Conservation (phyloP, 129 eudicot species). For the Helianthus annuus region DNA sequence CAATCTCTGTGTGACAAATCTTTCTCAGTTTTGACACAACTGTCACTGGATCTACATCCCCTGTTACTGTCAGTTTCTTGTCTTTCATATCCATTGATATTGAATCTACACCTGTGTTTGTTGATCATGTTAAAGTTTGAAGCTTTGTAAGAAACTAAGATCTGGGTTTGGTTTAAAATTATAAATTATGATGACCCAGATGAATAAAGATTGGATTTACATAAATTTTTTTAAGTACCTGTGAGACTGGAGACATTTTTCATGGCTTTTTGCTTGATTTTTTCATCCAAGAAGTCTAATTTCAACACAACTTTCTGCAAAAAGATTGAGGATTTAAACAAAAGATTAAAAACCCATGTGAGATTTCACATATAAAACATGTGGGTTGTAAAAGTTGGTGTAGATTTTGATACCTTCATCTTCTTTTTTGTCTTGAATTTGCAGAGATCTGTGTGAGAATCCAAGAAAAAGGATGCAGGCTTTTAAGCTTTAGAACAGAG, state of each 20-base stretch:
- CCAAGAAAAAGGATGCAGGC: slow-evolving; percentile 20
- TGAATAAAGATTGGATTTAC: background rate
- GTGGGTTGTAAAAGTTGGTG: background rate
- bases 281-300: slow-evolving; percentile 68
- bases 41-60: slow-evolving; percentile 72
- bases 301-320: slow-evolving; percentile 81
- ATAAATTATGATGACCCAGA: background rate
- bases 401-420: slow-evolving; percentile 32
- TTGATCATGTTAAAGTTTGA: slow-evolving; percentile 2
- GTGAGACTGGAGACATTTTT: slow-evolving; percentile 68
- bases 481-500: slow-evolving; percentile 9
- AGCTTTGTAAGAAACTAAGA: slow-evolving; percentile 7
- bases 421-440: slow-evolving; percentile 4
- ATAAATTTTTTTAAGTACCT: slow-evolving; percentile 36
- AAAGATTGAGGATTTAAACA: background rate
- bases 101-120: slow-evolving; percentile 66
- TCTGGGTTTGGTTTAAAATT: slow-evolving; percentile 16
- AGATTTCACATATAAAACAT: background rate
- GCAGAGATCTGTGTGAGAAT: slow-evolving; percentile 36
- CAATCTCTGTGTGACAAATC: slow-evolving; percentile 61
- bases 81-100: slow-evolving; percentile 74
- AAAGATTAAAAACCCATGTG: background rate
- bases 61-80: slow-evolving; percentile 76
- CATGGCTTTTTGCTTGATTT: slow-evolving; percentile 84
- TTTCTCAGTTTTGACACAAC: slow-evolving; percentile 71